Evolutionary conservation across 2,329 filamentous ascomycete genomes (phyloP).

Genomic region (Neoscytalidium dimidiatum): DNA sequence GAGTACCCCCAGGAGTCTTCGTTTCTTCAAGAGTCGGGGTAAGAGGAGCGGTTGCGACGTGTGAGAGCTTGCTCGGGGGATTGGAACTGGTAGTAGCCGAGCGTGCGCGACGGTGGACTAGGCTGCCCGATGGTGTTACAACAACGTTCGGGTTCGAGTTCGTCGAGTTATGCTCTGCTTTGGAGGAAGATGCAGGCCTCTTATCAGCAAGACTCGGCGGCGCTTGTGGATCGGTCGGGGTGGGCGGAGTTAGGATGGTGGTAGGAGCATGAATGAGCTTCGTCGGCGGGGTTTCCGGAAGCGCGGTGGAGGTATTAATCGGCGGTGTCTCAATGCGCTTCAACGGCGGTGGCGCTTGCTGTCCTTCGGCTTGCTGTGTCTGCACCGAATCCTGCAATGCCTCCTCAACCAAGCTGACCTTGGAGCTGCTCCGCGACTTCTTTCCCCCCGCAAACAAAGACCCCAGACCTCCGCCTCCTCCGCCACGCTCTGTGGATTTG

Average conservation of each 20-base stretch:
- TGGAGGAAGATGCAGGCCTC: conserved; percentile 12
- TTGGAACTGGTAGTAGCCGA: conserved; percentile 57
- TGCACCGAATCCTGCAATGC: conserved; percentile 19
- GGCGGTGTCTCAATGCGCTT: conserved; percentile 27
- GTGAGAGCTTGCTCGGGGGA: conserved; percentile 83
- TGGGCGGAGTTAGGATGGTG: conserved; percentile 66
- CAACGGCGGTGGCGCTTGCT: conserved; percentile 9
- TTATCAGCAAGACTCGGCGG: conserved; percentile 21
- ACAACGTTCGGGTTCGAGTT: conserved; percentile 54
- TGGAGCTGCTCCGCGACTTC: conserved; percentile 24
- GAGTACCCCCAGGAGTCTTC: conserved; percentile 59
- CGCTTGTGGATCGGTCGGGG: conserved; percentile 52
- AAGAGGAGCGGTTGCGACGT: conserved; percentile 64
- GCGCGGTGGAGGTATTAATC: conserved; percentile 37
- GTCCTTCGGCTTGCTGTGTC: not conserved
- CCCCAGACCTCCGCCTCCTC: conserved; percentile 44
- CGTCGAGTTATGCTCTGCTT: conserved; percentile 29
- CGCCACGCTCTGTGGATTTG: conserved; percentile 45
- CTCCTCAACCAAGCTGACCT: conserved; percentile 19
- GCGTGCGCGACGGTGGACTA: conserved; percentile 70
- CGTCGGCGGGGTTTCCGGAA: conserved; percentile 47
- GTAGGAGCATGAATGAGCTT: conserved; percentile 44
- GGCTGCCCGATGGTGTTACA: conserved; percentile 65
- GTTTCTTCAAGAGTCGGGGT: conserved; percentile 75
- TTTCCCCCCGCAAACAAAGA: conserved; percentile 44